A percentile compares a stretch with the other conserved stretches of the same genome.
phyloP scores from a whole-genome alignment of 345 rosid species.

The Passiflora organensis region DNA sequence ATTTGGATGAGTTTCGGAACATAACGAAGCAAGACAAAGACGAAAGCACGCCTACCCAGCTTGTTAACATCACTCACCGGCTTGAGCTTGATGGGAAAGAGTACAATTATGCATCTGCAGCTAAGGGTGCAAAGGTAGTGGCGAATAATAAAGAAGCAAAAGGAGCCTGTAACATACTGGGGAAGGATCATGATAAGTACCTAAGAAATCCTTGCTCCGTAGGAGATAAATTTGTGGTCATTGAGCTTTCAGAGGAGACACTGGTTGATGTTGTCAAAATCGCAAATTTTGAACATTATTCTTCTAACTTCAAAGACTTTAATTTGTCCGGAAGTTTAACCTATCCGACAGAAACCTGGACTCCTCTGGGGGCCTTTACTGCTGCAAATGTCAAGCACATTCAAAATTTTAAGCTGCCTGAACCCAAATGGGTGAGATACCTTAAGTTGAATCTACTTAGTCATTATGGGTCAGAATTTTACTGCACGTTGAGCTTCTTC shows the following conservation, averaged over 20 bases:
- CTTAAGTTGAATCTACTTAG: slow-evolving; percentile 61
- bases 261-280: slow-evolving; percentile 80
- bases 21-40: slow-evolving; percentile 42
- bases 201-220: slow-evolving; percentile 84
- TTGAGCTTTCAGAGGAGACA: slow-evolving; percentile 84
- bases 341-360: slow-evolving; percentile 70
- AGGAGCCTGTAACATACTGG: slow-evolving; percentile 82
- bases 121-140: slow-evolving; percentile 83
- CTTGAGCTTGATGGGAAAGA: slow-evolving; percentile 83
- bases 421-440: slow-evolving; percentile 93
- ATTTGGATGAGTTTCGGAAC: slow-evolving; percentile 56
- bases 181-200: slow-evolving; percentile 75
- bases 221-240: slow-evolving; percentile 61
- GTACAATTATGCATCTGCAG: slow-evolving; percentile 74
- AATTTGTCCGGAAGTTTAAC: slow-evolving; percentile 70
- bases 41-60: slow-evolving; percentile 30
- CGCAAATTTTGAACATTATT: slow-evolving; percentile 86
- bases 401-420: slow-evolving; percentile 66
- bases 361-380: slow-evolving; percentile 50
- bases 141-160: slow-evolving; percentile 86
- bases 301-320: slow-evolving; percentile 79
- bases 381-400: slow-evolving; percentile 73
- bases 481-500: slow-evolving; percentile 77
- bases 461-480: slow-evolving; percentile 92
- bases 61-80: slow-evolving; percentile 63